Percentiles rank a stretch among this genome's conserved stretches.
These are phyloP conservation scores for Nitzschia inconspicua DNA, from an alignment of 108 stramenopile species.

Conservation along the genomic window DNA sequence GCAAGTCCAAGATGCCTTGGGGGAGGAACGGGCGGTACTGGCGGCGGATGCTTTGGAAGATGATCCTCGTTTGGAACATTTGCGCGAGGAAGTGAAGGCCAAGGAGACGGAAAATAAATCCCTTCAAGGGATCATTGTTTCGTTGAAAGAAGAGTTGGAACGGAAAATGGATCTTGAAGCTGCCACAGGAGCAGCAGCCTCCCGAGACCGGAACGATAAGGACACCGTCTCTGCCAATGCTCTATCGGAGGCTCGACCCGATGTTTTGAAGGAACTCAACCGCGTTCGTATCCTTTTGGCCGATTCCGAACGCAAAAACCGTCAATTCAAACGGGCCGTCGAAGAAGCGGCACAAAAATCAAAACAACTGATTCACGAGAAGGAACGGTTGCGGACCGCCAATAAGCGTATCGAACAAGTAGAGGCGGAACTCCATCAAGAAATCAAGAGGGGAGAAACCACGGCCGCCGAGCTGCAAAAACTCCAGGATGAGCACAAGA, in stretches of 20 bases:
- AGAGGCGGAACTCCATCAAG: conserved; percentile 32
- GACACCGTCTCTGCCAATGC: too few species aligned
- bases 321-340: conserved; percentile 49
- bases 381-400: conserved; percentile 43
- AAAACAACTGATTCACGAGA: conserved; percentile 38
- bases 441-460: conserved; percentile 3
- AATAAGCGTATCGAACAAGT: conserved; percentile 34
- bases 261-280: conserved; percentile 43
- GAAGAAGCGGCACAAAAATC: conserved; percentile 38
- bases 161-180: background rate
- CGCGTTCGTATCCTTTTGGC: conserved; percentile 55
- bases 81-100: conserved; percentile 27
- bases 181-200: background rate
- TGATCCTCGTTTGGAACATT: conserved; percentile 20
- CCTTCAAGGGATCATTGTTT: background rate
- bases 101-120: conserved; percentile 10
- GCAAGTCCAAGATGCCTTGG: conserved; percentile 28
- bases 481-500: conserved; percentile 50
- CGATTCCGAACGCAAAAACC: conserved; percentile 71
- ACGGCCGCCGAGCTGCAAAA: conserved; percentile 28
- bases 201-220: background rate
- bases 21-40: conserved; percentile 8
- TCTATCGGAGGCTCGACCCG: conserved; percentile 27
- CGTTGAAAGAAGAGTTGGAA: background rate
- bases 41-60: conserved; percentile 24